Evolutionary conservation across 2,329 filamentous ascomycete species (phyloP).

Genomic region (Pseudogymnoascus sp.): DNA sequence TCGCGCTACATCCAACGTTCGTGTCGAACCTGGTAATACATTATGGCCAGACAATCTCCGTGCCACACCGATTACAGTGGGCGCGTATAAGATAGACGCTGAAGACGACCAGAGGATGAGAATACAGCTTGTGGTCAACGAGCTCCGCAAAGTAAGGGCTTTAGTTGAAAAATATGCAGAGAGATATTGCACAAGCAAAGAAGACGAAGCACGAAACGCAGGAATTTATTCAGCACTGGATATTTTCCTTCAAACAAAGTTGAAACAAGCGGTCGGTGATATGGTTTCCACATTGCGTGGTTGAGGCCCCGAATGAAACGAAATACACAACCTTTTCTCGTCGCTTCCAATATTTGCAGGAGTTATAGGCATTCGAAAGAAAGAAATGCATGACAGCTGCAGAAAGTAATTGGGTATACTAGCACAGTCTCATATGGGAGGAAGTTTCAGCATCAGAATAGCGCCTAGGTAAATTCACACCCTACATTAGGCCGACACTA

Average conservation of each 20-base stretch:
- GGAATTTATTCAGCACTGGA: background rate
- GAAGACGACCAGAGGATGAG: conserved; percentile 3
- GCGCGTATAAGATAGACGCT: conserved; percentile 1
- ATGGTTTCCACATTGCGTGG: background rate
- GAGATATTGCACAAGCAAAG: background rate
- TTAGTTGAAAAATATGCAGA: background rate
- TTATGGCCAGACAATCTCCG: background rate
- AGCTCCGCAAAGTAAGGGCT: conserved; percentile 4
- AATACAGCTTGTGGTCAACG: background rate
- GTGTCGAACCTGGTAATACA: background rate
- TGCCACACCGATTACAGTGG: background rate
- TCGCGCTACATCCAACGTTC: background rate
- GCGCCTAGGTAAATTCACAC: background rate
- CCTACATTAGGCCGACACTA: background rate
- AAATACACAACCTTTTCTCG: background rate
- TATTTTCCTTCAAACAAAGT: conserved; percentile 4
- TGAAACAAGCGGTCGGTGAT: background rate
- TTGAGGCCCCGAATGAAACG: background rate
- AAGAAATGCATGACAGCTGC: background rate
- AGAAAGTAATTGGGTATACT: background rate
- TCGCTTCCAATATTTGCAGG: background rate
- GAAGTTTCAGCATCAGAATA: background rate
- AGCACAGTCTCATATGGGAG: background rate
- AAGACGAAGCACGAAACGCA: background rate
- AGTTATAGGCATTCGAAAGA: background rate